Base-by-base conservation (phyloP, 1,284 basidiomycete genomes). In the Peniophora sp. region DNA sequence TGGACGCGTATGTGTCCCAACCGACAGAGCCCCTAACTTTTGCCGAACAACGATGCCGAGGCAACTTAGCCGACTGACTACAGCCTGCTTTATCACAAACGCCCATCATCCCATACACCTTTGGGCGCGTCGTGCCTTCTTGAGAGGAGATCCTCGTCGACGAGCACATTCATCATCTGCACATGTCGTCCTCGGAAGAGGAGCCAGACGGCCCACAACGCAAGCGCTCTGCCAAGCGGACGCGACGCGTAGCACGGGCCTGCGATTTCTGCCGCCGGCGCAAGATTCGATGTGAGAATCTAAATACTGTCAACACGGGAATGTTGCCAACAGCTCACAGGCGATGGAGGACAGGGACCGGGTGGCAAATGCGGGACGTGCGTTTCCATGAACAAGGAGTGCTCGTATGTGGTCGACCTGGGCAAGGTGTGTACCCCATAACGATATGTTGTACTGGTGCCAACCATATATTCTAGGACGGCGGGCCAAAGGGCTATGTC, bases 401-500 rank as follows among this genome's bases (percentile, higher is more conserved):
- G 38, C n/a, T 41, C 38, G 5, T 41, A 41, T 41, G 27, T 32
- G 27, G 38, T 41, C 8, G n/a, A 41, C 16, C 16, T 20, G 16
- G 16, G n/a, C 16, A 41, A 41, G 38, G 38, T 41, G 38, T 16
- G 38, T n/a, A 8, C 8, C 16, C 38, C 38, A n/a, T 41, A n/a
- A 41, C 5, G 5, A 8, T 16, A 32, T 12, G 27, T 32, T 32
- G 16, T 8, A 16, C n/a, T 16, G 38, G 6, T 41, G 8, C 16
- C 8, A n/a, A 17, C 38, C n/a, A 8, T n/a, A n/a, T 17, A 5
- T 17, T 8, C 8, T 8, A 41, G 38, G 16, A 41, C 8, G 38
- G 19, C 16, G 38, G 38, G 6, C 38, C 38, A 5, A 41, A 9
- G 57, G 83, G 81, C 44, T 86, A 87, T 67, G 77, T 89, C 32